Percentiles rank a stretch among this genome's conserved stretches.
Evolutionary conservation across 306 rosid genomes (phyloP).

Genomic region (Cicer judaicum): DNA sequence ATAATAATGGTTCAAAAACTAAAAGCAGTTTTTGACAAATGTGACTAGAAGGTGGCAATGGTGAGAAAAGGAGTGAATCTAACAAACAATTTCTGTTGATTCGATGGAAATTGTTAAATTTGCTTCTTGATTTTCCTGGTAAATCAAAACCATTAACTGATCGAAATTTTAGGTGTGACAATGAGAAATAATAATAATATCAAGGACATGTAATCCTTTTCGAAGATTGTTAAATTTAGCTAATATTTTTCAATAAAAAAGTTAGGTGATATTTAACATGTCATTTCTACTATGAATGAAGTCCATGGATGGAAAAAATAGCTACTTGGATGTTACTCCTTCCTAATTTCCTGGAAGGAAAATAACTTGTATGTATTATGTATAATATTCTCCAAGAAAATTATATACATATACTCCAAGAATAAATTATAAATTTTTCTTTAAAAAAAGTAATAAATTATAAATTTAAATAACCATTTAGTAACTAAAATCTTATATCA

Average conservation of each 20-base stretch:
- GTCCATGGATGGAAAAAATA: slow-evolving; percentile 33
- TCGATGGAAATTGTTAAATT: slow-evolving; percentile 51
- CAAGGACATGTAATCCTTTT: slow-evolving; percentile 17
- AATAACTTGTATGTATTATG: background rate
- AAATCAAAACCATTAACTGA: slow-evolving; percentile 55
- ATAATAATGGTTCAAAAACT: slow-evolving; percentile 53
- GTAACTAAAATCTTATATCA: too few relatives aligned
- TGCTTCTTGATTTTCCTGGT: slow-evolving; percentile 38
- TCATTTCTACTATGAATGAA: slow-evolving; percentile 29
- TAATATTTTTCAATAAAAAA: background rate
- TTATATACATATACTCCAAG: too few relatives aligned
- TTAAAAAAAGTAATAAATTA: too few relatives aligned
- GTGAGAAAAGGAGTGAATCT: slow-evolving; percentile 50
- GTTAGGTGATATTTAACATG: slow-evolving; percentile 17
- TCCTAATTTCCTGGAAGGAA: slow-evolving; percentile 41
- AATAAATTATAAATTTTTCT: too few relatives aligned
- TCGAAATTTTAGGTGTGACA: slow-evolving; percentile 64
- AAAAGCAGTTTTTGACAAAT: slow-evolving; percentile 56
- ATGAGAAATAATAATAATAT: slow-evolving; percentile 10
- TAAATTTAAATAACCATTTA: too few relatives aligned
- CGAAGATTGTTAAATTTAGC: slow-evolving; percentile 36
- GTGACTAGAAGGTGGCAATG: slow-evolving; percentile 46
- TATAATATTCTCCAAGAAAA: too few relatives aligned
- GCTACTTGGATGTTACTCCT: slow-evolving; percentile 23
- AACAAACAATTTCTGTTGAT: slow-evolving; percentile 51